Percentiles rank a stretch among this genome's conserved stretches.
Evolutionary conservation across 306 rosid species (phyloP).

Genomic region (Fragaria vesca): DNA sequence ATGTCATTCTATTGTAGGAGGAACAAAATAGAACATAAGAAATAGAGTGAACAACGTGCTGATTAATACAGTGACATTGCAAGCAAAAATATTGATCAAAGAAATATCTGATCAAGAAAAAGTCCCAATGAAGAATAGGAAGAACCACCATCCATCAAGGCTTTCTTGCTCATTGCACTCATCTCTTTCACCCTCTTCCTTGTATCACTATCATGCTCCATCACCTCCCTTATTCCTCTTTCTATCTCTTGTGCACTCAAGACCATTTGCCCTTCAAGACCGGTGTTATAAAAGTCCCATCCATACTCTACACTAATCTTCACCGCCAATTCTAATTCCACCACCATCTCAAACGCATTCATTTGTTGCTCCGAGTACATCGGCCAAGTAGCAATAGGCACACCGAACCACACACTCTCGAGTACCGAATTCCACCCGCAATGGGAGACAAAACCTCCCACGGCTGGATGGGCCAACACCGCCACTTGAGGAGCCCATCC

Average conservation of each 20-base stretch:
- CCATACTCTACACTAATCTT: neutral
- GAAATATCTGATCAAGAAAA: too few species aligned
- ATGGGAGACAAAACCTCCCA: conserved; percentile 23
- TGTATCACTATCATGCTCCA: neutral
- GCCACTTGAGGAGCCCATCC: conserved; percentile 36
- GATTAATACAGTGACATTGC: too few species aligned
- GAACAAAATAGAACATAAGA: too few species aligned
- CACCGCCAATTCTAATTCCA: conserved; percentile 14
- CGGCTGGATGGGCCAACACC: conserved; percentile 15
- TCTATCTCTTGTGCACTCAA: conserved; percentile 13
- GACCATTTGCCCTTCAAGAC: too few species aligned
- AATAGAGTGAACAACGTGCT: too few species aligned
- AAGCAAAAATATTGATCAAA: too few species aligned
- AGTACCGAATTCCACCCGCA: conserved; percentile 30
- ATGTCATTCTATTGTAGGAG: too few species aligned
- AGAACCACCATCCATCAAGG: neutral
- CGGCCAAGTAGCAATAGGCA: conserved; percentile 28
- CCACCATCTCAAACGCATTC: conserved; percentile 21
- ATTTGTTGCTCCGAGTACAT: conserved; percentile 19
- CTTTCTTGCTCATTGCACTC: conserved; percentile 1
- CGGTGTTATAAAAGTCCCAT: too few species aligned
- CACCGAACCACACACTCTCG: conserved; percentile 24
- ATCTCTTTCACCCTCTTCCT: conserved; percentile 14
- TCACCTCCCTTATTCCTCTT: conserved; percentile 20
- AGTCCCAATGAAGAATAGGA: too few species aligned